These are phyloP conservation scores for Hanseniaspora singularis DNA, from an alignment of 805 yeast species.

Conservation along the genomic window DNA sequence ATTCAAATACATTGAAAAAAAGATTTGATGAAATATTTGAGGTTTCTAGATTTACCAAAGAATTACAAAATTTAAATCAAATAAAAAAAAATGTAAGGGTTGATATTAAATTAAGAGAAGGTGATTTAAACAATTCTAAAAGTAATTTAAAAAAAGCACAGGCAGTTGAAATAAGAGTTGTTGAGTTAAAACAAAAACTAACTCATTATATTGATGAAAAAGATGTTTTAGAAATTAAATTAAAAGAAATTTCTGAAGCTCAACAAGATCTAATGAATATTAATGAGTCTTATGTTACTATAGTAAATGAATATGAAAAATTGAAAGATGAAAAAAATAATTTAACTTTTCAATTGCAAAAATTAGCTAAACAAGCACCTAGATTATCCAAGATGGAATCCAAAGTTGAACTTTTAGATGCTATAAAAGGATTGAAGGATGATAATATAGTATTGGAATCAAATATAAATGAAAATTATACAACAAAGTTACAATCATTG, in stretches of 20 bases:
- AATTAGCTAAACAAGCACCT: constrained; percentile 1
- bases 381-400: constrained; percentile 1
- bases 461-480: background rate
- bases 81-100: constrained; percentile 65
- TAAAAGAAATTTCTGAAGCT: constrained; percentile 43
- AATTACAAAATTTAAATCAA: constrained; percentile 62
- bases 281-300: constrained; percentile 70
- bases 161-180: constrained; percentile 39
- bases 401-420: constrained; percentile 24
- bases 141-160: constrained; percentile 64
- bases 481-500: too few relatives aligned
- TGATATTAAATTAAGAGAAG: constrained; percentile 39
- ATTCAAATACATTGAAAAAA: constrained; percentile 77
- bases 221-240: constrained; percentile 35
- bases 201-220: constrained; percentile 39
- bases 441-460: background rate
- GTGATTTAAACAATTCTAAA: constrained; percentile 52
- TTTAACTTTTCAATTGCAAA: constrained; percentile 28
- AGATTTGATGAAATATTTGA: constrained; percentile 94
- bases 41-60: constrained; percentile 85
- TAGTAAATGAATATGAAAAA: constrained; percentile 50
- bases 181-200: constrained; percentile 34
- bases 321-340: constrained; percentile 38
- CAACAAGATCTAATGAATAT: constrained; percentile 56
- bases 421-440: background rate